Evolutionary conservation across 768 basidiomycete species (phyloP), one percentile per base, ranked within the genome.

Genomic region (Phanerochaete carnosa): DNA sequence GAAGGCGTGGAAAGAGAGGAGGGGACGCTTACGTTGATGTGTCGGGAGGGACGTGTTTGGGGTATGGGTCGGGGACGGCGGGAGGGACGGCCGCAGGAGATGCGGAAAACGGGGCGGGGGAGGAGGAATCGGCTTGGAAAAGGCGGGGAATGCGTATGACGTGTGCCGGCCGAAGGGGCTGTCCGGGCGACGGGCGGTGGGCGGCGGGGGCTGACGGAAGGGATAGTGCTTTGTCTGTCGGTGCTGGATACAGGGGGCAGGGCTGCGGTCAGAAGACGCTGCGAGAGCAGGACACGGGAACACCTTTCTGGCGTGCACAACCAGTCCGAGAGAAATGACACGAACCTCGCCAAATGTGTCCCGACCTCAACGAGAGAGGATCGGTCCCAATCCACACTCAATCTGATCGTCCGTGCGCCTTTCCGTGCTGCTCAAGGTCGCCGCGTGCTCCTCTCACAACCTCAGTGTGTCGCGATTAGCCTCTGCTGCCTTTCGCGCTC

Each of bases 31-130:
- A 60, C 59, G 51, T 54, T 45, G 26, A 30, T 29, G 33, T 59
- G 58, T 50, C 45, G 57, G 57, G 57, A 39, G 45, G 57, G 45
- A 58, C 30, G 57, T 46, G 57, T 46, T 39, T 39, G 58, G 58
- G 49, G 51, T 25, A 49, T 19, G 47, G 52, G 58, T 43, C 58
- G 49, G 49, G 37, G 58, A 50, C 43, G 35, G 49, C 50, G 51
- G 49, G 12, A 11, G 49, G 39, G 51, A 45, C 47, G 58, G 58
- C 30, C 47, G 47, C 47, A 56, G 33, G 35, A 25, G 6, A 37
- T 37, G 22, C 28, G 53, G 53, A n/a, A 35, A 13, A 32, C 11
- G 33, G 53, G 35, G 52, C 52, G 22, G 52, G 9, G 39, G 39
- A 43, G 39, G 39, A 43, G 39, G 39, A 43, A 43, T 19, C 39